A percentile compares a stretch with the other conserved stretches of the same genome.
Evolutionary conservation across 2,329 filamentous ascomycete species (phyloP).

Genomic region (Graphium sp.): DNA sequence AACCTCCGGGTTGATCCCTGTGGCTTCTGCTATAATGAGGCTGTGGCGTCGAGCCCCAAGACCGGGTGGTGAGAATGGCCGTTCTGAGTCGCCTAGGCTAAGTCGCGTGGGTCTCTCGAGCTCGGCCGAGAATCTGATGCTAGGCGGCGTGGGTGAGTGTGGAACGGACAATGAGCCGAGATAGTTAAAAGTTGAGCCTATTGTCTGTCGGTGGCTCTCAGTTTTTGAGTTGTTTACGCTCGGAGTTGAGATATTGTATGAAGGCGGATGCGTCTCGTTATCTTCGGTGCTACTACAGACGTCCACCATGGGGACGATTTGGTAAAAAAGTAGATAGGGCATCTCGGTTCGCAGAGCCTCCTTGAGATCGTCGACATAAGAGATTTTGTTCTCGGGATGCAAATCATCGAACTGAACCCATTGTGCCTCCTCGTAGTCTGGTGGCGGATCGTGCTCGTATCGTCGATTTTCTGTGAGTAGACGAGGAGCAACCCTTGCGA

Average conservation of each 20-base stretch:
- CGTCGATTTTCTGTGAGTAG: constrained; percentile 42
- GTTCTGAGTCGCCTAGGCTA: constrained; percentile 26
- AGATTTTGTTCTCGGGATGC: constrained; percentile 47
- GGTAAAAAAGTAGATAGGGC: constrained; percentile 90
- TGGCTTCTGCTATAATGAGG: constrained; percentile 29
- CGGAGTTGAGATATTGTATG: constrained; percentile 28
- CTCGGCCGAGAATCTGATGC: constrained; percentile 38
- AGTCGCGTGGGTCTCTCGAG: constrained; percentile 28
- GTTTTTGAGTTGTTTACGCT: neutral
- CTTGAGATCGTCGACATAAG: constrained; percentile 60
- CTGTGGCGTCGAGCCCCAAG: constrained; percentile 31
- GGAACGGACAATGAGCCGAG: constrained; percentile 22
- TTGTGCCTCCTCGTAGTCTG: constrained; percentile 51
- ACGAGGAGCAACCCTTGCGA: constrained; percentile 58
- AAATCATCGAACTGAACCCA: constrained; percentile 94
- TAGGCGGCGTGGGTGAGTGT: constrained; percentile 22
- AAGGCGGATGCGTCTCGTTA: constrained; percentile 34
- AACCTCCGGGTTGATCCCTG: constrained; percentile 17
- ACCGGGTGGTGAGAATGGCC: constrained; percentile 16
- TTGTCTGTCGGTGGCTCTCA: neutral
- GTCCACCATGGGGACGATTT: constrained; percentile 75
- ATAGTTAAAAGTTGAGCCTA: constrained; percentile 13
- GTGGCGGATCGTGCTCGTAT: constrained; percentile 37
- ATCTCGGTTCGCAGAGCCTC: constrained; percentile 69
- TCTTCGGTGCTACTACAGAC: constrained; percentile 32